phyloP scores from a whole-genome alignment of 2,329 filamentous ascomycete species.

The Simplicillium aogashimaense region DNA sequence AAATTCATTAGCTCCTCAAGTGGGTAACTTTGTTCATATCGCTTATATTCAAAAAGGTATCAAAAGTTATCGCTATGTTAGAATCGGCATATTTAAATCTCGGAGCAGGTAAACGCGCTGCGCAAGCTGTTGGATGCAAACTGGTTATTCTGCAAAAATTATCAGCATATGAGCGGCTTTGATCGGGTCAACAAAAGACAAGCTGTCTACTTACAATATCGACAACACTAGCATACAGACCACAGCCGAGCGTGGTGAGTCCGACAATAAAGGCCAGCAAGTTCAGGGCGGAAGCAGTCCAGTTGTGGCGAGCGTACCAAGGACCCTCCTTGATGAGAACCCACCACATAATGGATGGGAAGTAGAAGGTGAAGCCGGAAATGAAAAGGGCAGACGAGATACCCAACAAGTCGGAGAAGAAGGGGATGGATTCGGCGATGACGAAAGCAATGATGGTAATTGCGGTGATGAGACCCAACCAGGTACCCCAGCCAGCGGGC shows the following conservation, averaged over 20 bases:
- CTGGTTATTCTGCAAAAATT: conserved; percentile 11
- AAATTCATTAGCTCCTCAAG: no score
- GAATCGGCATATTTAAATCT: not conserved
- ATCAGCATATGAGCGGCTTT: conserved; percentile 7
- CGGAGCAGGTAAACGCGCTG: conserved; percentile 16
- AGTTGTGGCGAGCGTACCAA: conserved; percentile 19
- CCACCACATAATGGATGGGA: conserved; percentile 32
- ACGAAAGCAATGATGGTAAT: conserved; percentile 59
- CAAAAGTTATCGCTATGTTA: not conserved
- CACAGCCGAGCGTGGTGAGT: conserved; percentile 19
- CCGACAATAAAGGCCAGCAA: conserved; percentile 18
- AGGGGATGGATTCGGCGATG: conserved; percentile 63
- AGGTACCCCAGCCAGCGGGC: conserved; percentile 36
- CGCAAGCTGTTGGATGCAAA: conserved; percentile 15
- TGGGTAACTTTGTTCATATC: not conserved
- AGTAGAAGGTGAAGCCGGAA: conserved; percentile 32
- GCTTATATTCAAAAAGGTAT: not conserved
- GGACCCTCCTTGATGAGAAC: conserved; percentile 24
- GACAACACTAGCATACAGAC: conserved; percentile 21
- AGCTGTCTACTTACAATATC: conserved; percentile 17
- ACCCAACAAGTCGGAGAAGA: conserved; percentile 59
- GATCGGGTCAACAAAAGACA: not conserved
- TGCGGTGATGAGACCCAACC: conserved; percentile 46
- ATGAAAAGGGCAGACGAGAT: conserved; percentile 41
- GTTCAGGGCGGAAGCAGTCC: conserved; percentile 15